Percentiles rank a stretch among this genome's conserved stretches.
Evolutionary conservation across 768 basidiomycete genomes (phyloP).

Genomic region (Lactarius pseudohatsudake): DNA sequence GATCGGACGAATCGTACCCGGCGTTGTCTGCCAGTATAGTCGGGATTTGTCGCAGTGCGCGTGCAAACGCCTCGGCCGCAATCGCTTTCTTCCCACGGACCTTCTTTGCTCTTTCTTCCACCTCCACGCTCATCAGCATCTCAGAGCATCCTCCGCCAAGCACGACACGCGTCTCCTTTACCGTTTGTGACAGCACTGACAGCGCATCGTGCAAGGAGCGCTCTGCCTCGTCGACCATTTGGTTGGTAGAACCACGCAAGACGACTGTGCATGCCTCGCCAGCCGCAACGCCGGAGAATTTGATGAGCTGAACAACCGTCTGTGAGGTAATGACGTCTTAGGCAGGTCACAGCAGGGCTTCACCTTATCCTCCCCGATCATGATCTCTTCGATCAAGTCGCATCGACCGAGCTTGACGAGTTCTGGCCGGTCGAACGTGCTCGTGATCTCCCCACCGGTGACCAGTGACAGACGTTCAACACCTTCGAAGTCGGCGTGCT

Average conservation of each 20-base stretch:
- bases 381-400: constrained; percentile 96
- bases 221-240: constrained; percentile 99
- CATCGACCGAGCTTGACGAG: constrained; percentile 90
- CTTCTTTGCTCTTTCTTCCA: constrained; percentile 82
- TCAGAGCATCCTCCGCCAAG: constrained; percentile 98
- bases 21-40: constrained; percentile 97
- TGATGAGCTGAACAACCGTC: constrained; percentile 77
- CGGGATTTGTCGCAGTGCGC: constrained; percentile 91
- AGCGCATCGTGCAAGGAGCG: constrained; percentile 97
- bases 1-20: constrained; percentile 95
- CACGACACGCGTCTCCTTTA: constrained; percentile 92
- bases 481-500: constrained; percentile 99
- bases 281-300: constrained; percentile 98
- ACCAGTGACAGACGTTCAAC: constrained; percentile 95
- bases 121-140: constrained; percentile 95
- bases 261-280: constrained; percentile 98
- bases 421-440: constrained; percentile 91
- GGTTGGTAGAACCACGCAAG: constrained; percentile 92
- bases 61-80: constrained; percentile 88
- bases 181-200: constrained; percentile 95
- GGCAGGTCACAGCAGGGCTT: constrained; percentile 28
- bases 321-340: not conserved
- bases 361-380: constrained; percentile 99
- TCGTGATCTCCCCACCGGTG: constrained; percentile 96
- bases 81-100: constrained; percentile 95